A percentile compares a stretch with the other conserved stretches of the same genome.
Conservation (phyloP, 805 yeast genomes). For the Wickerhamiella sorbophila region DNA sequence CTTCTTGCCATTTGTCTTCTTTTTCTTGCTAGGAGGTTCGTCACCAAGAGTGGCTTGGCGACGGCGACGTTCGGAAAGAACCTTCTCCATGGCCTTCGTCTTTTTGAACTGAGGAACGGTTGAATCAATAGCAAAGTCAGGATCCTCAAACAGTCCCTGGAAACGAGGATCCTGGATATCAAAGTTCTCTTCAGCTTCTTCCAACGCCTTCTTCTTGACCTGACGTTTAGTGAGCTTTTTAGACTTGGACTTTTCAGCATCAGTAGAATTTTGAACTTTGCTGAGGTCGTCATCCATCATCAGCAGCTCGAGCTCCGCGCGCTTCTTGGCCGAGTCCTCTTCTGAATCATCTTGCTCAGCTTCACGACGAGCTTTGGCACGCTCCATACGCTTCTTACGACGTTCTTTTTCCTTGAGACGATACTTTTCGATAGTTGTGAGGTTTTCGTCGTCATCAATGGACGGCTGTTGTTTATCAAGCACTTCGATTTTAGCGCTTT, state of each 20-base stretch:
- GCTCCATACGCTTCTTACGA: slow-evolving; percentile 68
- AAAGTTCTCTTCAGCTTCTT: slow-evolving; percentile 38
- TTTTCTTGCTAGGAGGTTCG: slow-evolving; percentile 1
- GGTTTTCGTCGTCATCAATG: slow-evolving; percentile 34
- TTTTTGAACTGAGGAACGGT: slow-evolving; percentile 79
- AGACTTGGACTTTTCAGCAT: slow-evolving; percentile 40
- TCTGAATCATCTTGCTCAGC: slow-evolving; percentile 31
- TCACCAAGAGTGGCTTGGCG: slow-evolving; percentile 12
- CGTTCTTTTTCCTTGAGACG: slow-evolving; percentile 87
- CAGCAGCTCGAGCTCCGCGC: slow-evolving; percentile 60
- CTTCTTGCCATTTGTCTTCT: neutral
- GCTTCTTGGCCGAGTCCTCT: slow-evolving; percentile 30
- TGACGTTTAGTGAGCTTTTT: slow-evolving; percentile 31
- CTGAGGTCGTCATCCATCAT: slow-evolving; percentile 57
- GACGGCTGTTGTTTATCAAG: slow-evolving; percentile 3
- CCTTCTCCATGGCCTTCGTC: slow-evolving; percentile 73
- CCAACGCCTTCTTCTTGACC: slow-evolving; percentile 28
- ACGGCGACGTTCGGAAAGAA: slow-evolving; percentile 52
- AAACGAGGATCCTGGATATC: slow-evolving; percentile 79
- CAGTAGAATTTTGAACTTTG: slow-evolving; percentile 46
- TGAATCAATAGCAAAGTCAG: slow-evolving; percentile 89
- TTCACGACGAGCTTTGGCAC: slow-evolving; percentile 46
- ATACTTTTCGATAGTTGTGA: slow-evolving; percentile 64
- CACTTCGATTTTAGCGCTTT: slow-evolving; percentile 22
- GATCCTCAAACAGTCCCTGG: slow-evolving; percentile 66